phyloP scores from a whole-genome alignment of 805 yeast genomes.

The Candida schatavii region DNA sequence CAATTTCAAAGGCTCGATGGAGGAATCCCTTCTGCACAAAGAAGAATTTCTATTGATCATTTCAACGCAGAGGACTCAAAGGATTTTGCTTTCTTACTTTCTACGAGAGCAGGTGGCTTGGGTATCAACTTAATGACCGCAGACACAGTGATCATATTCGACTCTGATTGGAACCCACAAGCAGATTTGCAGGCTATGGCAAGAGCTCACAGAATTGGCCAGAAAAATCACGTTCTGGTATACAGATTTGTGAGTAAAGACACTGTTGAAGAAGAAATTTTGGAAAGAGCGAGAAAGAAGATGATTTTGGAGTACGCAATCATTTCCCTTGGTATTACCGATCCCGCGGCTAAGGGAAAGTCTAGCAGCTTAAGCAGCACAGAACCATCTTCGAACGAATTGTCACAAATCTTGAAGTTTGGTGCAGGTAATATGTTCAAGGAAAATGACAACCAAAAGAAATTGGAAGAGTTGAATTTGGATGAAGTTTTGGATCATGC shows the following conservation, averaged over 20 bases:
- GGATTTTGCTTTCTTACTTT: conserved; percentile 84
- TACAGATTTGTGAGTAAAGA: conserved; percentile 97
- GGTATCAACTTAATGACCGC: conserved; percentile 99
- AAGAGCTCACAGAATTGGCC: conserved; percentile 99
- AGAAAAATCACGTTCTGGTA: conserved; percentile 95
- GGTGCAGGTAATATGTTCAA: conserved; percentile 99
- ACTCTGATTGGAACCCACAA: conserved; percentile 99
- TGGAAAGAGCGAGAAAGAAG: conserved; percentile 95
- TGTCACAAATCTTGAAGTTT: conserved; percentile 89
- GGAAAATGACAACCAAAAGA: conserved; percentile 91
- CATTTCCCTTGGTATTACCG: conserved; percentile 92
- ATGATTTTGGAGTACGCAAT: conserved; percentile 98
- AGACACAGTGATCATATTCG: conserved; percentile 96
- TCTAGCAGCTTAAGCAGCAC: conserved; percentile 35
- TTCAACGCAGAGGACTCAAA: conserved; percentile 91
- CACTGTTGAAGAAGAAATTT: conserved; percentile 95
- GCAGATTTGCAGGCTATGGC: conserved; percentile 99
- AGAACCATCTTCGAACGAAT: conserved; percentile 82
- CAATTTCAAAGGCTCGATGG: conserved; percentile 94
- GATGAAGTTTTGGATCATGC: conserved; percentile 97
- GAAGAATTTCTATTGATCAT: conserved; percentile 94
- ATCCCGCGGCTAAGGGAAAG: conserved; percentile 47
- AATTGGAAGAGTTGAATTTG: conserved; percentile 88
- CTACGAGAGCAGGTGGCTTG: conserved; percentile 98
- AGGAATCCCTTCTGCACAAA: conserved; percentile 89